Percentiles rank a stretch among this genome's conserved stretches.
phyloP scores from a whole-genome alignment of 768 basidiomycete species.

The Mycena vitilis region DNA sequence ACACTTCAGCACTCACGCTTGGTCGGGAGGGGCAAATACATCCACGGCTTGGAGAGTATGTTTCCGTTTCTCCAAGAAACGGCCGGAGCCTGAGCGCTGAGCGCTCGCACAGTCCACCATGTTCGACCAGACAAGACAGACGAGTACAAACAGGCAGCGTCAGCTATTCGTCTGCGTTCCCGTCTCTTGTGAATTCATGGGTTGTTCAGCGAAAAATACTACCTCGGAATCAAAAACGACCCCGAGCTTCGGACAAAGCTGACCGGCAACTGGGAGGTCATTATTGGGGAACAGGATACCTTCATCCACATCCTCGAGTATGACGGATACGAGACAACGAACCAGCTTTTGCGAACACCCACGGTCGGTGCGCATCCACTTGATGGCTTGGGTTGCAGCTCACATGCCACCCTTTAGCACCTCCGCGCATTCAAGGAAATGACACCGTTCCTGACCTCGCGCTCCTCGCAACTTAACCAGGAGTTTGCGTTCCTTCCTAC shows the following conservation, averaged over 20 bases:
- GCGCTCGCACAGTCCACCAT: constrained; percentile 73
- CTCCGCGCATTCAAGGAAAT: constrained; percentile 75
- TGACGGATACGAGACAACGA: constrained; percentile 90
- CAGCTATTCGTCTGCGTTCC: constrained; percentile 44
- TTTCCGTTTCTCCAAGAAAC: constrained; percentile 1
- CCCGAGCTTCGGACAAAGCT: constrained; percentile 83
- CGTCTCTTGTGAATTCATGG: constrained; percentile 22
- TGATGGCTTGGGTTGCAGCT: constrained; percentile 12
- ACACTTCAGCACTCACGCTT: constrained; percentile 86
- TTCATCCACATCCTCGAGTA: constrained; percentile 90
- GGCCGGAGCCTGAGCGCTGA: constrained; percentile 16
- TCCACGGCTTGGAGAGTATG: constrained; percentile 91
- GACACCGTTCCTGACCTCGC: constrained; percentile 79
- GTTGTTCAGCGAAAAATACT: constrained; percentile 79
- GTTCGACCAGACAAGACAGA: constrained; percentile 85
- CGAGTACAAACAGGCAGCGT: constrained; percentile 93
- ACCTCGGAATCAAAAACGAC: constrained; percentile 82
- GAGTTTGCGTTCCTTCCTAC: constrained; percentile 98
- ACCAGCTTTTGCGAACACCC: constrained; percentile 69
- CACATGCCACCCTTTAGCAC: constrained; percentile 57
- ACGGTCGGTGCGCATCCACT: constrained; percentile 59
- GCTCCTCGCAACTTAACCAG: constrained; percentile 84
- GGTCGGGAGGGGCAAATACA: constrained; percentile 93
- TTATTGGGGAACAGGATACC: constrained; percentile 90
- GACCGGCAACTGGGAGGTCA: constrained; percentile 93